Percentiles rank a stretch among this genome's conserved stretches.
phyloP scores from a whole-genome alignment of 1,284 basidiomycete genomes.

The Microbotryum silenes-acaulis region DNA sequence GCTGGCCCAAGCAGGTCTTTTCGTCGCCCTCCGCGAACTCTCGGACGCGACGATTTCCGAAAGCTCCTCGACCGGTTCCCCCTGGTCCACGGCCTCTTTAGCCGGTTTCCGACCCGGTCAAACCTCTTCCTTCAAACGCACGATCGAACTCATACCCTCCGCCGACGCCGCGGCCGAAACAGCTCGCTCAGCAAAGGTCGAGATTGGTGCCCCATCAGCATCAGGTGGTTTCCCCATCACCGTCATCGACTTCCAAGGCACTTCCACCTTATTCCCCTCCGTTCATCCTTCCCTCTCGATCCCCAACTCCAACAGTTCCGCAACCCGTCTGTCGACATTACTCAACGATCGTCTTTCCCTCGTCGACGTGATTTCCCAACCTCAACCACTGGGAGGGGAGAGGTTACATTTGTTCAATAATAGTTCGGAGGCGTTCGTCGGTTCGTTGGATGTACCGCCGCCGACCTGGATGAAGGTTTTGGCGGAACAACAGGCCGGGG shows the following conservation, averaged over 20 bases:
- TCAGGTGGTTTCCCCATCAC: conserved; percentile 9
- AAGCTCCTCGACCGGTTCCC: conserved; percentile 4
- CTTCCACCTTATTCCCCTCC: neutral
- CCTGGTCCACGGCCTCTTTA: conserved; percentile 17
- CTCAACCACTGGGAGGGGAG: conserved; percentile 3
- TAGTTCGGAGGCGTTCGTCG: conserved; percentile 14
- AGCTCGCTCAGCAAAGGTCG: neutral
- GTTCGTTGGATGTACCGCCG: conserved; percentile 15
- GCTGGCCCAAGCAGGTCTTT: conserved; percentile 70
- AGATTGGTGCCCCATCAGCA: conserved; percentile 6
- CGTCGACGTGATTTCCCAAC: conserved; percentile 20
- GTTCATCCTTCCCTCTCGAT: neutral
- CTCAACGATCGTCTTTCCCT: conserved; percentile 5
- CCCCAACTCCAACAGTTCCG: neutral
- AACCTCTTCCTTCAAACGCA: neutral
- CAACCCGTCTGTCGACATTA: neutral
- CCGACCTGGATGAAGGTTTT: conserved; percentile 20
- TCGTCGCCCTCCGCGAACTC: conserved; percentile 57
- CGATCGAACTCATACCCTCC: conserved; percentile 2
- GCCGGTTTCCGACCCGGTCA: conserved; percentile 24
- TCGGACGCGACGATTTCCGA: neutral
- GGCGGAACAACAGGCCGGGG: conserved; percentile 5
- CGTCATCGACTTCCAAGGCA: conserved; percentile 6
- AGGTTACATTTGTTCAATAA: conserved; percentile 24
- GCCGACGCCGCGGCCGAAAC: neutral